Evolutionary conservation across 148 eudicot species (phyloP), one percentile per base, ranked within the genome.

Genomic region (Persicaria maculosa): DNA sequence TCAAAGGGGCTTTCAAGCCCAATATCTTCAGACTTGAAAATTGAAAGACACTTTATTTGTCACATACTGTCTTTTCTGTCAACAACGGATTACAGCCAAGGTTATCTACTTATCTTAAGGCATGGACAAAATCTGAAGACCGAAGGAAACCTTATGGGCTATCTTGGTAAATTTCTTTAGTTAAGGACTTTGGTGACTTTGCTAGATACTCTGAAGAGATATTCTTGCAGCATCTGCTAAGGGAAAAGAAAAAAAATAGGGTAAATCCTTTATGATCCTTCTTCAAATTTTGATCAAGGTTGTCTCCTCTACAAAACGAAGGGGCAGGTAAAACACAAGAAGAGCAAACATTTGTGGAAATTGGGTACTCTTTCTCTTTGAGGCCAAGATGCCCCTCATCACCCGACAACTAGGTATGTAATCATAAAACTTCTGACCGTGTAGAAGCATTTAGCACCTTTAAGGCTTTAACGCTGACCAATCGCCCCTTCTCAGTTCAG

Each of bases 241-340:
- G 67, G 43, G 67, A 15, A 22, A 55, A n/a, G 17, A 12, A 64
- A 64, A 64, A 64, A 9, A 64, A 12, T 64, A 64, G 44, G 17
- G 69, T 40, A 65, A 65, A 40, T 65, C 70, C 47, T 62, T 58
- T 62, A 62, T 62, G 68, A 62, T 62, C 68, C 68, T 9, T 14
- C n/a, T 65, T 43, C 46, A 40, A 15, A 65, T 65, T 40, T 46
- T 40, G 70, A 65, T 40, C 70, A 65, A 65, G 70, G n/a, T 65
- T 12, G 70, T 12, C 70, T 65, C 70, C 70, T 65, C 47, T 3
- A 43, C 17, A 14, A 43, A 12, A 65, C 47, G 19, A 65, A 65
- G 15, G 70, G 70, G 70, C 70, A 19, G 17, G n/a, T 65, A 14
- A 65, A 65, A 43, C 46, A 15, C 19, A 9, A 43, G 47, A 65